phyloP scores from a whole-genome alignment of 1,284 basidiomycete genomes.

The Ceratobasidium papillatum region DNA sequence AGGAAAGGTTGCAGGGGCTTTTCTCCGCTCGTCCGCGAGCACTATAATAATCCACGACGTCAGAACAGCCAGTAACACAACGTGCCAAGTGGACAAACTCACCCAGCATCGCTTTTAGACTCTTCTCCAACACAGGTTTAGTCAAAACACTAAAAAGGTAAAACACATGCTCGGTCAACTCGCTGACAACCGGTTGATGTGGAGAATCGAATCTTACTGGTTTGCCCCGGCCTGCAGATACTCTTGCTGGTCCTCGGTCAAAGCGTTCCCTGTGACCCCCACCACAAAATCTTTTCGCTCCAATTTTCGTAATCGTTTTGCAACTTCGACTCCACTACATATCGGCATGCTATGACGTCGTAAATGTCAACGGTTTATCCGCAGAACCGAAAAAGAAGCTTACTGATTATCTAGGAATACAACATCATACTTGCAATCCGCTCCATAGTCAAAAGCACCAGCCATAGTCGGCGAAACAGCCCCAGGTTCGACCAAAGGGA shows the following conservation, averaged over 20 bases:
- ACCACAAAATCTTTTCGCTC: constrained; percentile 45
- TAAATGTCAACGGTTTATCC: constrained; percentile 6
- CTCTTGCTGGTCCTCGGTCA: constrained; percentile 43
- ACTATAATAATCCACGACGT: constrained; percentile 43
- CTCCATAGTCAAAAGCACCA: not conserved
- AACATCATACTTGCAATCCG: constrained; percentile 25
- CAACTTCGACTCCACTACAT: constrained; percentile 46
- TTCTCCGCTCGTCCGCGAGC: constrained; percentile 61
- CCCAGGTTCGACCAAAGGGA: not conserved
- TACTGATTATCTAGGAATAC: constrained; percentile 37
- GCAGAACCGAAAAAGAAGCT: not conserved
- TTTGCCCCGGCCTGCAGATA: constrained; percentile 43
- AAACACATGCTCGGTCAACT: not conserved
- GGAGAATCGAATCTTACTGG: constrained; percentile 18
- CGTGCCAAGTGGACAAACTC: not conserved
- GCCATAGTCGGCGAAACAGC: not conserved
- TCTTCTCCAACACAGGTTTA: constrained; percentile 72
- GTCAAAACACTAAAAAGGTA: constrained; percentile 61
- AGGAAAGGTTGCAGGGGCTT: not conserved
- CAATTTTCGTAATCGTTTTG: constrained; percentile 38
- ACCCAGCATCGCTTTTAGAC: constrained; percentile 61
- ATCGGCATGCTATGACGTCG: constrained; percentile 44
- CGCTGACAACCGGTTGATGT: not conserved
- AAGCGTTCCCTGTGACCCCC: constrained; percentile 47
- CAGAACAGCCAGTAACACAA: not conserved